Base-by-base conservation (phyloP, 768 basidiomycete genomes). In the Chalciporus piperatus region DNA sequence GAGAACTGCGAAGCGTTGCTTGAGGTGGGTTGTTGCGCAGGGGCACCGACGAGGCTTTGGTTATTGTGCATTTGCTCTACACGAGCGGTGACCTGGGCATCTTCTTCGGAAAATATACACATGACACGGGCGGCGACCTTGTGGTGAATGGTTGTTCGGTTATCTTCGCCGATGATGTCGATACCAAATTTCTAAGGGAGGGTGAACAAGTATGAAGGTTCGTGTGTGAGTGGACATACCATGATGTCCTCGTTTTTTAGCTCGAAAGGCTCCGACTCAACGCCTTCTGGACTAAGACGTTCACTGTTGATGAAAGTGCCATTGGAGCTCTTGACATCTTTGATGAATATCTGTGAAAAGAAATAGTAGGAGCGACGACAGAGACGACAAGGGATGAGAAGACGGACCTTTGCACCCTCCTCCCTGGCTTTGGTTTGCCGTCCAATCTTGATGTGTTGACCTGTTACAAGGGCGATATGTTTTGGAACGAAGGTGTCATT, bases 241-340 rank as follows among this genome's bases (percentile, higher is more conserved):
- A 99, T 92, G 56, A 93, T 87, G 66, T 98, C 95, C 65, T 96
- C 95, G 43, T 83, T 87, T 73, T 98, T 94, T 37, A 99, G 83
- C 71, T 97, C 92, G 58, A 83, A 94, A 0, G 94, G 92, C 19
- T 95, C 90, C 0, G 89, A 92, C 72, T 98, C 95, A 52, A 89
- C 77, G 32, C 91, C 87, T 67, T 99, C 96, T 4, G 79, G 78
- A 56, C 88, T 92, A 43, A 98, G 83, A 37, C 97, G 80, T 58
- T 98, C 93, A 50, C 92, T 87, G 61, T 99, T 98, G 68, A 99
- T 94, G 67, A 98, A 99, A 6, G 97, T 99, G 1, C 97, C 97
- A 58, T 99, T 99, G 1, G 92, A 94, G 58, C 89, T 92, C 75
- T 96, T 96, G 66, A 98, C 93, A 70, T 98, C 97, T 72, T 93